A percentile compares a stretch with the other conserved stretches of the same genome.
Evolutionary conservation across 768 basidiomycete species (phyloP).

Genomic region (Crucibulum laeve): DNA sequence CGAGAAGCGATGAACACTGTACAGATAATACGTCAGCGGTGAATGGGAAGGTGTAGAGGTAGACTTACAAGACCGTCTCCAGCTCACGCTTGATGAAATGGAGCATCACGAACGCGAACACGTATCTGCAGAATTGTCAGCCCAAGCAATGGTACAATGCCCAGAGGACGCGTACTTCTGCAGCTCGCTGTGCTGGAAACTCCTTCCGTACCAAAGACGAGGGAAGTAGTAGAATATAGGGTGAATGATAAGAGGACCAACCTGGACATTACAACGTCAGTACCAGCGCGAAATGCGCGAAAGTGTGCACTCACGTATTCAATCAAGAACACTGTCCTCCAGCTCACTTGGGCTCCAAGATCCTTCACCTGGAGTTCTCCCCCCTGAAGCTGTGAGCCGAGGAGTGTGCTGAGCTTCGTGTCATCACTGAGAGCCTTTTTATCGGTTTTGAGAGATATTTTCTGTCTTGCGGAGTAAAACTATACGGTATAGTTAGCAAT

Average conservation of each 20-base stretch:
- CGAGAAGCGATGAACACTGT: constrained; percentile 91
- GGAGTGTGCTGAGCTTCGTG: constrained; percentile 46
- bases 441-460: constrained; percentile 60
- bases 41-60: not conserved
- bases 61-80: constrained; percentile 83
- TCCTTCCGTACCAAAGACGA: constrained; percentile 60
- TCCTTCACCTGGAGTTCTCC: constrained; percentile 81
- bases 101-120: constrained; percentile 69
- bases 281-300: constrained; percentile 1
- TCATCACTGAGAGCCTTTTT: constrained; percentile 63
- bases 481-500: constrained; percentile 22
- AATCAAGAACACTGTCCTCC: constrained; percentile 83
- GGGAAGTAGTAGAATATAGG: constrained; percentile 78
- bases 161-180: constrained; percentile 52
- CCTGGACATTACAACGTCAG: constrained; percentile 35
- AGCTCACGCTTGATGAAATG: constrained; percentile 92
- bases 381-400: constrained; percentile 48
- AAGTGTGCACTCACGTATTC: constrained; percentile 77
- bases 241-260: constrained; percentile 86
- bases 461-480: constrained; percentile 74
- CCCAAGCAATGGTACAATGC: not conserved
- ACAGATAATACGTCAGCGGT: not conserved
- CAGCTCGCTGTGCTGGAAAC: constrained; percentile 69
- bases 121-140: constrained; percentile 36
- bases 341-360: constrained; percentile 84